A percentile compares a stretch with the other conserved stretches of the same genome.
These are phyloP conservation scores for Chrysosporium keratinophilum DNA, from an alignment of 2,329 filamentous ascomycete genomes.

Conservation along the genomic window DNA sequence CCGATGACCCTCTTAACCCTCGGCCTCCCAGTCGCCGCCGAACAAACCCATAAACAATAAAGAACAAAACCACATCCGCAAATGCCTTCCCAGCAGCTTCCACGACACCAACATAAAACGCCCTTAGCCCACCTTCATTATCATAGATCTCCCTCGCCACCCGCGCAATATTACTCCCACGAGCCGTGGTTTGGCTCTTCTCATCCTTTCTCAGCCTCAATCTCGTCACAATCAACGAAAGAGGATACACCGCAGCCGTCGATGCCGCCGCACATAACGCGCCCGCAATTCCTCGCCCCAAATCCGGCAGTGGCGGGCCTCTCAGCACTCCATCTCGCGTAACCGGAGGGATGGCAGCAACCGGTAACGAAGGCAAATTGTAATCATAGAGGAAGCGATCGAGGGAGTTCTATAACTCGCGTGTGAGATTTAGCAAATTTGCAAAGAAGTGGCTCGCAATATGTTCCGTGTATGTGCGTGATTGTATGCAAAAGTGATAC, in stretches of 20 bases:
- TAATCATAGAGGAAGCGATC: neutral
- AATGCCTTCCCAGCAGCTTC: constrained; percentile 58
- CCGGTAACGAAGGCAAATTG: neutral
- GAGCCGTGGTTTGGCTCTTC: constrained; percentile 27
- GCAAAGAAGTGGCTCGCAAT: neutral
- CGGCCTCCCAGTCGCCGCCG: neutral
- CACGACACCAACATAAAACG: constrained; percentile 58
- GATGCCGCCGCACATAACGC: constrained; percentile 68
- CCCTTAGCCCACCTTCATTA: constrained; percentile 43
- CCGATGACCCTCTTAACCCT: neutral
- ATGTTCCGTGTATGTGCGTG: neutral
- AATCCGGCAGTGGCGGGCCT: constrained; percentile 51
- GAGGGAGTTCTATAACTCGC: too few relatives aligned
- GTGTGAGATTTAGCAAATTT: neutral
- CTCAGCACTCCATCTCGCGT: constrained; percentile 24
- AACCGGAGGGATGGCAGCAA: neutral
- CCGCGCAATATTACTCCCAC: constrained; percentile 26
- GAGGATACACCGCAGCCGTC: constrained; percentile 67
- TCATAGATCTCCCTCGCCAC: constrained; percentile 43
- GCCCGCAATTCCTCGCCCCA: constrained; percentile 73
- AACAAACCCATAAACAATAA: constrained; percentile 44
- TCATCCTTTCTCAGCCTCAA: constrained; percentile 66
- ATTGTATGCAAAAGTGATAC: neutral
- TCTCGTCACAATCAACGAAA: constrained; percentile 70
- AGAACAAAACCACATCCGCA: constrained; percentile 48